A percentile compares a stretch with the other conserved stretches of the same genome.
Evolutionary conservation across 108 stramenopile genomes (phyloP).

Genomic region (Cyclotella choctawhatcheeana): DNA sequence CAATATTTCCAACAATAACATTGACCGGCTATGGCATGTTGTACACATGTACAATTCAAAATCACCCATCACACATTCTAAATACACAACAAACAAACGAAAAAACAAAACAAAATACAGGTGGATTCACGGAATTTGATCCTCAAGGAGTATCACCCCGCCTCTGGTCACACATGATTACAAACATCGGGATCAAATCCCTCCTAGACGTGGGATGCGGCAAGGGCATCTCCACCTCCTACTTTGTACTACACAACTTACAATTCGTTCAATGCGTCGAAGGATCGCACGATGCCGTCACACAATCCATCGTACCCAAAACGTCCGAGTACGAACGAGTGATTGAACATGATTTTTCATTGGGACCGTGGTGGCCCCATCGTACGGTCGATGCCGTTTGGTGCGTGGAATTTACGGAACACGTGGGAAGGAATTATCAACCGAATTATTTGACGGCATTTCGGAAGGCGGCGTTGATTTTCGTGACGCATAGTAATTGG

Average conservation of each 20-base stretch:
- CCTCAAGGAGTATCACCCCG: conserved; percentile 47
- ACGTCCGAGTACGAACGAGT: conserved; percentile 31
- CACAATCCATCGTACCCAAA: conserved; percentile 60
- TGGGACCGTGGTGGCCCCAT: conserved; percentile 90
- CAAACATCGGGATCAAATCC: conserved; percentile 56
- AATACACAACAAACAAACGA: too few relatives aligned
- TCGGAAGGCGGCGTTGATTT: conserved; percentile 80
- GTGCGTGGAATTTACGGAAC: conserved; percentile 78
- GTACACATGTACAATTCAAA: background rate
- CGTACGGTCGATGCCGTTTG: conserved; percentile 83
- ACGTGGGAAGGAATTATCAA: conserved; percentile 74
- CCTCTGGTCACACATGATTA: conserved; percentile 56
- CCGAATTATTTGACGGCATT: conserved; percentile 80
- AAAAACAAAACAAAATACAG: background rate
- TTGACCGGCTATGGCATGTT: background rate
- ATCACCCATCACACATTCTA: too few relatives aligned
- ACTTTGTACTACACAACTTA: conserved; percentile 63
- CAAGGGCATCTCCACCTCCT: conserved; percentile 61
- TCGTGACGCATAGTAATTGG: conserved; percentile 70
- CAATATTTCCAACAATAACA: background rate
- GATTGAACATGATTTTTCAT: conserved; percentile 69
- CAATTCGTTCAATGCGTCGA: conserved; percentile 52
- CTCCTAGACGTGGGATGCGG: conserved; percentile 86
- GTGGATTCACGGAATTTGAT: conserved; percentile 81
- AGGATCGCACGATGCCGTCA: conserved; percentile 70